Evolutionary conservation across 2,329 filamentous ascomycete species (phyloP), one percentile per base, ranked within the genome.

Genomic region (Berkeleyomyces rouxiae): DNA sequence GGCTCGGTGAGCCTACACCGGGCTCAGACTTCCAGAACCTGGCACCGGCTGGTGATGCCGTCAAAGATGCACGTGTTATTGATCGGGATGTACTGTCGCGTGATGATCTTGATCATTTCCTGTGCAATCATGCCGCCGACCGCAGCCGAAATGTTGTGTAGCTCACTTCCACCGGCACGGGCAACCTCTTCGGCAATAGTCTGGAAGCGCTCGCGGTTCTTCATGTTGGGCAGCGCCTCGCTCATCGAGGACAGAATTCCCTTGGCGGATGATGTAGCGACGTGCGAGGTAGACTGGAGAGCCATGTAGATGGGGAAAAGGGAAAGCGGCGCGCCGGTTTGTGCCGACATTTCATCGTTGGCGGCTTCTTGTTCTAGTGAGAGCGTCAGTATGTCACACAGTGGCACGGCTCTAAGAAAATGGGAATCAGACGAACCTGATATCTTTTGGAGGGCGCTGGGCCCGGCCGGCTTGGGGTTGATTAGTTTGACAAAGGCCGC

Each of bases 61-160:
- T 87, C 84, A 68, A 85, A 87, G 65, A 88, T 77, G 70, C 84
- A 86, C 13, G 82, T 85, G 71, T 87, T 86, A 68, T 87, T 83
- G 66, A 86, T 81, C 33, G 85, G 84, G 51, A 87, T 77, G 72
- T 87, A 88, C 74, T 88, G 85, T 69, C 83, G 83, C 10, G 85
- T 87, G 68, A 87, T 81, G 64, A 92, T 82, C 72, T 99, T 99
- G 75, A 99, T 95, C 66, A 92, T 83, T 75, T 99, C 93, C 74
- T 99, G 95, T n/a, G 92, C 90, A 58, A 95, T 87, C 77, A 99
- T 87, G 2, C 93, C 95, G 39, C 93, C 95, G 0, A 85, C 87
- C 63, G 96, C 75, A 36, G 91, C 86, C 40, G 91, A 87, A 63
- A 95, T 88, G 71, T 96, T 97, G 76, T 99, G 93, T 65, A 99